Evolutionary conservation across 1,284 basidiomycete species (phyloP).

Genomic region (Papiliotrema flavescens): DNA sequence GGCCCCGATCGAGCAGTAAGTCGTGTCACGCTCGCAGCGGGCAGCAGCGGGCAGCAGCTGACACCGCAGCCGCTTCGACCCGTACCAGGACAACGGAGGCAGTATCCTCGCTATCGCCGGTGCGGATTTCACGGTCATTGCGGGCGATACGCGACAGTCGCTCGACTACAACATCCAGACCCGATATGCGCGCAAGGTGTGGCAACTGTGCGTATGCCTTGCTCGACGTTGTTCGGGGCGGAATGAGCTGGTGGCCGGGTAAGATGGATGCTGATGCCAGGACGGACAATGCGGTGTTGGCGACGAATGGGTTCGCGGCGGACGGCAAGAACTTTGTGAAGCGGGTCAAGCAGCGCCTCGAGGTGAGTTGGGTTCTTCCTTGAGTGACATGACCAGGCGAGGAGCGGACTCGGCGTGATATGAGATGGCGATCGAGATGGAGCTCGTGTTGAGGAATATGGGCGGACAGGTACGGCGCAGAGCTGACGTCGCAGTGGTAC

Average conservation of each 20-base stretch:
- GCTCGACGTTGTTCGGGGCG: not conserved
- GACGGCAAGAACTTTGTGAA: constrained; percentile 96
- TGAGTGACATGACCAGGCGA: too few species aligned
- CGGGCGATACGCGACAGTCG: constrained; percentile 89
- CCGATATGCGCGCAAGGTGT: constrained; percentile 74
- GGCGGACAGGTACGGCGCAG: constrained; percentile 1
- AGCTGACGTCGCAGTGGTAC: constrained; percentile 67
- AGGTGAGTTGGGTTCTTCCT: constrained; percentile 55
- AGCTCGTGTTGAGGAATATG: too few species aligned
- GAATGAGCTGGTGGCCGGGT: not conserved
- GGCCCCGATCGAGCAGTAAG: constrained; percentile 43
- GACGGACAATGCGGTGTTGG: constrained; percentile 87
- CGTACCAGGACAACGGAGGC: constrained; percentile 86
- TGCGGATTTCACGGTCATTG: constrained; percentile 84
- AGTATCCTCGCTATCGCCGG: constrained; percentile 93
- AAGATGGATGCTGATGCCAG: constrained; percentile 49
- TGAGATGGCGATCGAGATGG: too few species aligned
- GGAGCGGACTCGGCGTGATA: too few species aligned
- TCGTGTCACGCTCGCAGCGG: too few species aligned
- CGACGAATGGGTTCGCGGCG: constrained; percentile 91
- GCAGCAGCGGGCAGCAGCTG: not conserved
- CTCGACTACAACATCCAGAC: constrained; percentile 94
- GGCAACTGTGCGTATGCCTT: constrained; percentile 45
- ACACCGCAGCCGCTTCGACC: constrained; percentile 60
- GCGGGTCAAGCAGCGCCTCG: constrained; percentile 84